Percentiles rank a stretch among this genome's conserved stretches.
phyloP scores from a whole-genome alignment of 2,329 filamentous ascomycete genomes.

The Fusarium nanum region DNA sequence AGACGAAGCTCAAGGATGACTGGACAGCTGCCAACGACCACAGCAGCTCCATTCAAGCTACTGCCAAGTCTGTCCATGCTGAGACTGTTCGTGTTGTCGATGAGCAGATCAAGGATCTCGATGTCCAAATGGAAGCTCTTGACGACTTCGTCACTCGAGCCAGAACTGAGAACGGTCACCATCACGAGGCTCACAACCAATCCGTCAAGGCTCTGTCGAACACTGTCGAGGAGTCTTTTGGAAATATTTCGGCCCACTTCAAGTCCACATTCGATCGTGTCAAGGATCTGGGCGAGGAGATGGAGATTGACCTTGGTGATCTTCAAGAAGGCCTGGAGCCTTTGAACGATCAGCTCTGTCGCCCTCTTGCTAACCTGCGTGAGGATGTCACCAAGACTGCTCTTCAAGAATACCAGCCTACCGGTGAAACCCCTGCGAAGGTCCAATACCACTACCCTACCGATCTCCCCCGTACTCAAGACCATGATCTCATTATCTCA shows the following conservation, averaged over 20 bases:
- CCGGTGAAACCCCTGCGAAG: conserved; percentile 88
- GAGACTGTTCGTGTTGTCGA: conserved; percentile 92
- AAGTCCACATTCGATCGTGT: conserved; percentile 75
- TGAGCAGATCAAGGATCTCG: conserved; percentile 87
- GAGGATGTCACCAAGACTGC: conserved; percentile 71
- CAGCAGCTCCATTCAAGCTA: conserved; percentile 84
- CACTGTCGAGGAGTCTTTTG: conserved; percentile 79
- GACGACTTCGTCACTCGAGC: conserved; percentile 91
- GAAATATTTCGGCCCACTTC: conserved; percentile 76
- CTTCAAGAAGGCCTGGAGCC: conserved; percentile 71
- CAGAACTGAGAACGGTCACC: conserved; percentile 80
- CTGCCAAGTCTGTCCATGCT: conserved; percentile 87
- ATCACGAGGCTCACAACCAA: conserved; percentile 76
- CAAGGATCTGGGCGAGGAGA: conserved; percentile 74
- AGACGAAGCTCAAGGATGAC: conserved; percentile 85
- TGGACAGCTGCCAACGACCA: conserved; percentile 84
- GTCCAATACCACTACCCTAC: conserved; percentile 83
- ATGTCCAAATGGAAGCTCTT: conserved; percentile 87
- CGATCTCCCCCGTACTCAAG: conserved; percentile 77
- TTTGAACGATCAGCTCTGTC: conserved; percentile 69
- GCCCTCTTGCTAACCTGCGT: conserved; percentile 78
- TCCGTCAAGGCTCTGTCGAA: conserved; percentile 74
- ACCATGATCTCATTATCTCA: conserved; percentile 59
- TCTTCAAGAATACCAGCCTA: conserved; percentile 84
- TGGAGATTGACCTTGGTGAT: conserved; percentile 68